Evolutionary conservation across 257 asterid genomes (phyloP).

Genomic region (Lithospermum erythrorhizon): DNA sequence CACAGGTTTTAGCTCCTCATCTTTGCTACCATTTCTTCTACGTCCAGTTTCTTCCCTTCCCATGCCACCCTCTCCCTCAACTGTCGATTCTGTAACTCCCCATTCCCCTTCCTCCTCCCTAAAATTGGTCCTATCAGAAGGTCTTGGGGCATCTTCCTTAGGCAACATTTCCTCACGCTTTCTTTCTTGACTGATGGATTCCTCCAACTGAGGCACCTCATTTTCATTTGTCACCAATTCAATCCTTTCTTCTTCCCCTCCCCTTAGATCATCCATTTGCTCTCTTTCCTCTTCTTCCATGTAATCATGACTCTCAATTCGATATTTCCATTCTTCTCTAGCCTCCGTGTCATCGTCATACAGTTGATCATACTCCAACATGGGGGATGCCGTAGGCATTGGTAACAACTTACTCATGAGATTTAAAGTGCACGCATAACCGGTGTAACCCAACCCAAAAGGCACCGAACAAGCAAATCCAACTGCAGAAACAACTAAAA

Average conservation of each 20-base stretch:
- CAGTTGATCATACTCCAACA: conserved; percentile 13
- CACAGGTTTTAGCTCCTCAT: conserved; percentile 9
- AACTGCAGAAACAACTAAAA: conserved; percentile 43
- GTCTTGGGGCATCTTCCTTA: background rate
- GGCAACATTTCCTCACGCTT: background rate
- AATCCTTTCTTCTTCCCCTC: conserved; percentile 18
- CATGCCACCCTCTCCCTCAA: background rate
- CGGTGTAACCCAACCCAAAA: conserved; percentile 41
- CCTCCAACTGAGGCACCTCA: conserved; percentile 2
- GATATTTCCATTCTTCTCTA: too few relatives aligned
- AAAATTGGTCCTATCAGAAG: background rate
- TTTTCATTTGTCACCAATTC: conserved; percentile 12
- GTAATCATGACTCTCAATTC: background rate
- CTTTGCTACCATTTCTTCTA: conserved; percentile 3
- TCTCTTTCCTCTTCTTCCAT: conserved; percentile 12
- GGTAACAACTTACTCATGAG: conserved; percentile 58
- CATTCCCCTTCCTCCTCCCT: conserved; percentile 12
- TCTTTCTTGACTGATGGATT: background rate
- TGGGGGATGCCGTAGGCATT: conserved; percentile 10
- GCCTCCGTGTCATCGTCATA: conserved; percentile 4
- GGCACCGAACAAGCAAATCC: conserved; percentile 55
- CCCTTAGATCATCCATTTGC: conserved; percentile 10
- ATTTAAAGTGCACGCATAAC: conserved; percentile 55
- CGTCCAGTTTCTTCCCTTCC: conserved; percentile 8
- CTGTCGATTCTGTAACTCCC: background rate